A percentile compares a stretch with the other conserved stretches of the same genome.
These are phyloP conservation scores for Sarcodon aspratus DNA, from an alignment of 768 basidiomycete species.

Conservation along the genomic window DNA sequence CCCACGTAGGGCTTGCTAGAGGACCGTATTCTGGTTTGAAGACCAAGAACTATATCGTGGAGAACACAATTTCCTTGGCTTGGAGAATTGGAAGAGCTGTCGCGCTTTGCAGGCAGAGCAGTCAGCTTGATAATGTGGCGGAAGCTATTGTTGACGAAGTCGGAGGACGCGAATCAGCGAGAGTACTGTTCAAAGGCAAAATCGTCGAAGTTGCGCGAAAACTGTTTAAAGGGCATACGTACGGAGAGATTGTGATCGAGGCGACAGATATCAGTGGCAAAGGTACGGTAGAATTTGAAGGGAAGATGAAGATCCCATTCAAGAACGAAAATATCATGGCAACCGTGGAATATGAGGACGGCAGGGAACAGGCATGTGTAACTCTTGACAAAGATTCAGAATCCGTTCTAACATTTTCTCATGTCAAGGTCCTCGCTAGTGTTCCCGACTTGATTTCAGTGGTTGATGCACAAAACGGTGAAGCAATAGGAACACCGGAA, in stretches of 20 bases:
- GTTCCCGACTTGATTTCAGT: conserved; percentile 61
- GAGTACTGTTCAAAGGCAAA: conserved; percentile 47
- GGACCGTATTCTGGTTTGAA: too few species aligned
- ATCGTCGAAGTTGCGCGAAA: conserved; percentile 35
- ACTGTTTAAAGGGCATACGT: conserved; percentile 26
- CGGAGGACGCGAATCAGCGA: conserved; percentile 24
- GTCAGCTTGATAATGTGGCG: conserved; percentile 24
- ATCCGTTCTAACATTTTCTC: conserved; percentile 7
- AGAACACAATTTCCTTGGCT: conserved; percentile 32
- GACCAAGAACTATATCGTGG: too few species aligned
- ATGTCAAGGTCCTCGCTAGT: conserved; percentile 31
- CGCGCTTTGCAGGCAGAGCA: conserved; percentile 35
- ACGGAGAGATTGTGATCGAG: conserved; percentile 19
- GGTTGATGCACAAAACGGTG: conserved; percentile 49
- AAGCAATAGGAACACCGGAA: conserved; percentile 51
- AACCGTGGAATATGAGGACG: too few species aligned
- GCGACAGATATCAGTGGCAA: conserved; percentile 3
- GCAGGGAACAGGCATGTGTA: too few species aligned
- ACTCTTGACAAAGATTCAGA: too few species aligned
- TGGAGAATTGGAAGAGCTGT: conserved; percentile 57
- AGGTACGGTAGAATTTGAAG: not conserved
- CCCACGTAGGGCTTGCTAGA: too few species aligned
- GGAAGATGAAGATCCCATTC: conserved; percentile 28
- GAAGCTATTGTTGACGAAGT: conserved; percentile 18
- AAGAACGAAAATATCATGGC: conserved; percentile 32